Percentiles rank a stretch among this genome's conserved stretches.
Conservation (phyloP, 805 yeast species). For the Saturnispora serradocipensis region DNA sequence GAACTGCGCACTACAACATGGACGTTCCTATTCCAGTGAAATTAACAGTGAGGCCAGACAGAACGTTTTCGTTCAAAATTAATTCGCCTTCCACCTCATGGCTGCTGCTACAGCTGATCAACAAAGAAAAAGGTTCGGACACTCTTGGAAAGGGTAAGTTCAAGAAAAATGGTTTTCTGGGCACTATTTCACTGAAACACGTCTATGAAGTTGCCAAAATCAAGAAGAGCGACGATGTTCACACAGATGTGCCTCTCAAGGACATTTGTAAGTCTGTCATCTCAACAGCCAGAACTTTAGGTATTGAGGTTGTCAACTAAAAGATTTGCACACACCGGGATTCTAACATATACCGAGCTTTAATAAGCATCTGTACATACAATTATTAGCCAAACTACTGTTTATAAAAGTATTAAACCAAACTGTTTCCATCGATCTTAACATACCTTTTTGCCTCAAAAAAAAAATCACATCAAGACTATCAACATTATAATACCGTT, state of each 20-base stretch:
- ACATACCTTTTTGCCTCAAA: no score
- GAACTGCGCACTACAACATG: conserved; percentile 78
- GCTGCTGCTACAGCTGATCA: conserved; percentile 74
- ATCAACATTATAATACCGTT: no score
- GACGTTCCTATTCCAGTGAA: conserved; percentile 87
- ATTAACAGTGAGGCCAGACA: conserved; percentile 83
- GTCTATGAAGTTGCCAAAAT: conserved; percentile 91
- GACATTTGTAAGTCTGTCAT: conserved; percentile 74
- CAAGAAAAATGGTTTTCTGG: conserved; percentile 26
- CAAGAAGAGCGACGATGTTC: conserved; percentile 78
- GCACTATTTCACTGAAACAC: conserved; percentile 65
- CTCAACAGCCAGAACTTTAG: conserved; percentile 84
- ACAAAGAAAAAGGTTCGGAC: conserved; percentile 69
- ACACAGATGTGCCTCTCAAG: conserved; percentile 58
- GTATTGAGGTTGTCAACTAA: conserved; percentile 70
- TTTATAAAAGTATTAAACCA: background rate
- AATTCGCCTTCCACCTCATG: conserved; percentile 90
- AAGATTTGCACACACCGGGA: background rate
- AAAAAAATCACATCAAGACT: no score
- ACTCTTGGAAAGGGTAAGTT: conserved; percentile 57
- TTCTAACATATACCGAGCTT: background rate
- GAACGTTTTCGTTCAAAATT: conserved; percentile 77
- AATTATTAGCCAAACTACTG: background rate
- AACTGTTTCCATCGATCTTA: no score
- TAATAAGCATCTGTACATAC: conserved; percentile 4